Conservation (phyloP, 2,329 filamentous ascomycete species). For the Truncatella angustata region DNA sequence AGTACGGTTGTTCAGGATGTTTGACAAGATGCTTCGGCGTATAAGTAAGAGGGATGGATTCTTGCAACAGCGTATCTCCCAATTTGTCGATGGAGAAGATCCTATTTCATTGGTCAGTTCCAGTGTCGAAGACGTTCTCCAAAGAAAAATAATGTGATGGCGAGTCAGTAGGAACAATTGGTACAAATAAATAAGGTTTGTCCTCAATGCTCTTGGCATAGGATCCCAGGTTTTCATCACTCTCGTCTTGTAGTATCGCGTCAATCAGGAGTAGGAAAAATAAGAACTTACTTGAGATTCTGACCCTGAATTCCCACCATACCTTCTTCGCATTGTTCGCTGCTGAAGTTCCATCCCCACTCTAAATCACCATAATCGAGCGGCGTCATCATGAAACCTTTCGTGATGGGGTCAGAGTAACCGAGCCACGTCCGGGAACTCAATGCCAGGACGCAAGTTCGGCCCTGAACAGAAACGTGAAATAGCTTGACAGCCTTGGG, state of each 20-base stretch:
- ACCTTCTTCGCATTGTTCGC: constrained; percentile 88
- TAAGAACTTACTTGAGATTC: constrained; percentile 69
- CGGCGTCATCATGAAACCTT: constrained; percentile 88
- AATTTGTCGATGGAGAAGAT: constrained; percentile 91
- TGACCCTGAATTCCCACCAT: constrained; percentile 92
- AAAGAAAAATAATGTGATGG: constrained; percentile 14
- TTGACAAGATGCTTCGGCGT: constrained; percentile 86
- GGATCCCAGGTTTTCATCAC: constrained; percentile 67
- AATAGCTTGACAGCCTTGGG: constrained; percentile 88
- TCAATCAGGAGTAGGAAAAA: too few species aligned
- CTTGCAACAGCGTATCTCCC: constrained; percentile 80
- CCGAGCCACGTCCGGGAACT: constrained; percentile 96
- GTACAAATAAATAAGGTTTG: constrained; percentile 53
- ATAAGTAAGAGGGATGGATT: constrained; percentile 82
- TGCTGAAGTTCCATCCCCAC: constrained; percentile 96
- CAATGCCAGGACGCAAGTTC: constrained; percentile 81
- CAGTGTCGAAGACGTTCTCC: neutral
- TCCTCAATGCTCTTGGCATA: constrained; percentile 57
- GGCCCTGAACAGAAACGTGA: constrained; percentile 81
- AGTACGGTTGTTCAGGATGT: constrained; percentile 83
- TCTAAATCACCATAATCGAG: constrained; percentile 85
- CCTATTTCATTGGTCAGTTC: constrained; percentile 44
- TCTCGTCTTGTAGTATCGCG: too few species aligned
- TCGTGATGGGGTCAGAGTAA: constrained; percentile 84
- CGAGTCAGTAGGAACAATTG: constrained; percentile 98